Conservation (phyloP, 805 yeast genomes). For the Wickerhamomyces canadensis region DNA sequence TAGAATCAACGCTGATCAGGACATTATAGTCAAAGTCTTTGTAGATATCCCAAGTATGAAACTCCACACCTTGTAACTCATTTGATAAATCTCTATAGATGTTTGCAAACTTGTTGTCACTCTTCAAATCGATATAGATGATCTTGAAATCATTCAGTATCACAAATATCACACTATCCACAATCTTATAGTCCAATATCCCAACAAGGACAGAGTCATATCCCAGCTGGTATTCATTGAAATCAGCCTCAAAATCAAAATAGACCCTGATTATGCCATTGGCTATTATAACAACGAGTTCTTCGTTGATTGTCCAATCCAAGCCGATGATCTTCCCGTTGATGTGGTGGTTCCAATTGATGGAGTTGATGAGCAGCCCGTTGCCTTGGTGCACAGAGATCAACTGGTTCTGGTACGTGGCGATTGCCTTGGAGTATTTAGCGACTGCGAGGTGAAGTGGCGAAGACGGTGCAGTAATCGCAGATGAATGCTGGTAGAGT, state of each 20-base stretch:
- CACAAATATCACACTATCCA: slow-evolving; percentile 40
- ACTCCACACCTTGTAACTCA: slow-evolving; percentile 7
- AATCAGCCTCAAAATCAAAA: slow-evolving; percentile 62
- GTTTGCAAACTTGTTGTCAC: slow-evolving; percentile 23
- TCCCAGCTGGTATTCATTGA: slow-evolving; percentile 45
- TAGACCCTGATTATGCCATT: slow-evolving; percentile 52
- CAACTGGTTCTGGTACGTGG: slow-evolving; percentile 2
- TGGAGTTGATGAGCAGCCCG: slow-evolving; percentile 24
- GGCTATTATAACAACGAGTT: slow-evolving; percentile 49
- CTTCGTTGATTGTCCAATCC: slow-evolving; percentile 48
- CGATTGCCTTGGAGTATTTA: slow-evolving; percentile 8
- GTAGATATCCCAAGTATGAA: slow-evolving; percentile 18
- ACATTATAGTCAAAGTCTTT: slow-evolving; percentile 12
- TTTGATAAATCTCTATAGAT: slow-evolving; percentile 15
- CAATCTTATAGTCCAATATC: slow-evolving; percentile 33
- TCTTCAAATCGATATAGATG: slow-evolving; percentile 32
- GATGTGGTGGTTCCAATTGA: slow-evolving; percentile 40
- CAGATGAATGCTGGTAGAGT: slow-evolving; percentile 31
- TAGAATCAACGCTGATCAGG: slow-evolving; percentile 10
- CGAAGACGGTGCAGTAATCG: not conserved
- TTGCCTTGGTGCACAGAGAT: slow-evolving; percentile 31
- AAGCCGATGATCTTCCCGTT: slow-evolving; percentile 49
- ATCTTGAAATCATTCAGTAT: slow-evolving; percentile 37
- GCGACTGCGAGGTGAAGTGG: slow-evolving; percentile 5
- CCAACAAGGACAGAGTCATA: slow-evolving; percentile 27